Conservation (phyloP, 2,329 filamentous ascomycete species). For the Aspergillus melleus region DNA sequence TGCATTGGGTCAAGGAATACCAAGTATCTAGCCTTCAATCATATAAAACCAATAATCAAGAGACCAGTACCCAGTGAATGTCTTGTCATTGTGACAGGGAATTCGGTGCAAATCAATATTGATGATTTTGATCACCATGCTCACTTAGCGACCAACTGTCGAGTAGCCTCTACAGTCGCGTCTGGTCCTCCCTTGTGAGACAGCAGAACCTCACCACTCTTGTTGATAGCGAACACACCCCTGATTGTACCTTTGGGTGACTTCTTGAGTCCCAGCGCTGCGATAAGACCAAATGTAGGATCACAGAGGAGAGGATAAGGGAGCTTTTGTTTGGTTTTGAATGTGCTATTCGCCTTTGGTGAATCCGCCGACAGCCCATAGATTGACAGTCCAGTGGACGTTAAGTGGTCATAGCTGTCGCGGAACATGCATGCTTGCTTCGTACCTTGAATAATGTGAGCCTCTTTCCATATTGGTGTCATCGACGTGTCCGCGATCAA, state of each 20-base stretch:
- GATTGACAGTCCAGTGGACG: conserved; percentile 76
- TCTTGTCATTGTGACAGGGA: too few species aligned
- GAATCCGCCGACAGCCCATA: conserved; percentile 88
- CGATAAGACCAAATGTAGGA: conserved; percentile 69
- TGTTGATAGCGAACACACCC: conserved; percentile 85
- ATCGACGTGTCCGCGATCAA: neutral
- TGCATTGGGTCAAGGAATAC: too few species aligned
- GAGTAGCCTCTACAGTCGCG: conserved; percentile 74
- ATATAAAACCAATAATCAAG: neutral
- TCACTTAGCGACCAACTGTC: conserved; percentile 63
- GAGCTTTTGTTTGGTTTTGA: conserved; percentile 87
- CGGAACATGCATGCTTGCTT: conserved; percentile 92
- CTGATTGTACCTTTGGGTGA: conserved; percentile 74
- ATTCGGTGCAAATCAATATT: too few species aligned
- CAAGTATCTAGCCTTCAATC: too few species aligned
- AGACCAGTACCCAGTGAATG: too few species aligned
- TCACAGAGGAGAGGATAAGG: conserved; percentile 90
- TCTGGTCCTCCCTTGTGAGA: conserved; percentile 74
- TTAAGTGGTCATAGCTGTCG: conserved; percentile 75
- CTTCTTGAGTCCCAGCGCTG: conserved; percentile 88
- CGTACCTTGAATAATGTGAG: conserved; percentile 63
- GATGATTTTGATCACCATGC: neutral
- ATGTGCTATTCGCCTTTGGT: conserved; percentile 87
- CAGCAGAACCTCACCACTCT: conserved; percentile 75
- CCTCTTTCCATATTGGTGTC: neutral